Evolutionary conservation across 371 early-diverging fungal species (phyloP), one percentile per base, ranked within the genome.

Genomic region (Syncephalastrum contaminatum): DNA sequence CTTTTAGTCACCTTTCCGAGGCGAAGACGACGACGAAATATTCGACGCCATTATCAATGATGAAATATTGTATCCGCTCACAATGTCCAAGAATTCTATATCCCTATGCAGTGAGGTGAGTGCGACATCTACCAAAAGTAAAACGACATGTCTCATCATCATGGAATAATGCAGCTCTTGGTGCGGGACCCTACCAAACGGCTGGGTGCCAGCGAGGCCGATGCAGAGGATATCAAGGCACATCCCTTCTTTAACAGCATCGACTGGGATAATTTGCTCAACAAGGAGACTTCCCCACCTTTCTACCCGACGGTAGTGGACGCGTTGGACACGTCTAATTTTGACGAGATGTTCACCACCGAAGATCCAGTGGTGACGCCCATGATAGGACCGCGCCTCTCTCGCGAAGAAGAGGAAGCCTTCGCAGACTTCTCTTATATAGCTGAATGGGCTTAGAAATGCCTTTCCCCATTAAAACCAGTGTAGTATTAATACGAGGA

Each of bases 1-100:
- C 39, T 48, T 18, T 25, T 45, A 78, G 73, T 83, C 92, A 10
- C 99, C 99, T 41, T 98, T 98, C 85, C 82, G 83, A 27, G 96
- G 97, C 46, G 91, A 93, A 43, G 92, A 93, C 56, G 97, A 96
- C 66, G 94, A 96, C 45, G 95, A 96, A 68, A 95, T 97, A 51
- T 95, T 93, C 70, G 92, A 94, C 56, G 88, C 95, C 5, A 98
- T 97, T 64, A 66, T 97, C 51, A 88, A 93, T 56, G 94, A 93
- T 59, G 94, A 94, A 61, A 88, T 97, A 53, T 59, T 91, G 41
- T 96, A 91, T 61, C 97, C 97, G 0, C 85, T 88, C 56, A 90
- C 89, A 63, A 90, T 96, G 88, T 87, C 88, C 3, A 82, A 88
- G 58, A 92, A 93, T 60, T 90, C 96, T 15, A 93, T 93, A 39